phyloP scores from a whole-genome alignment of 768 basidiomycete species.

The Phaffia australis region DNA sequence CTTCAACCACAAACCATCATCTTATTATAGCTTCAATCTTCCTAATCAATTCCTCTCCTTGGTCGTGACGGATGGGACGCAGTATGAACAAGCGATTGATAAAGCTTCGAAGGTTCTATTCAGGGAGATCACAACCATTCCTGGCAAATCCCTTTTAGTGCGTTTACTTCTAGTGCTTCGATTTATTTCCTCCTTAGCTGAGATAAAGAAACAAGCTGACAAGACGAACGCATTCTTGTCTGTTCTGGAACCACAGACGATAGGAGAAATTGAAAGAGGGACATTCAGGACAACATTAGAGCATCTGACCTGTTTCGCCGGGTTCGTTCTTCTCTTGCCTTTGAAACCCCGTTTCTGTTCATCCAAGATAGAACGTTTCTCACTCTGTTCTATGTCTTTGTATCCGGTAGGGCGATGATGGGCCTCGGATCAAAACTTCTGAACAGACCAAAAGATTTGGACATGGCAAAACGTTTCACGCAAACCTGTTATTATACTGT shows the following conservation, averaged over 20 bases:
- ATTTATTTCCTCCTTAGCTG: background rate
- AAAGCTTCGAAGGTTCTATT: constrained; percentile 34
- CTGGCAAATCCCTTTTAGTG: constrained; percentile 29
- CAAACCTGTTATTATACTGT: constrained; percentile 36
- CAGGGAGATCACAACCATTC: constrained; percentile 34
- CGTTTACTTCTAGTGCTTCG: background rate
- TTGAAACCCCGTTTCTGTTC: background rate
- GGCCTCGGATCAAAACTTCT: constrained; percentile 40
- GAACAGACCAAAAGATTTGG: constrained; percentile 36
- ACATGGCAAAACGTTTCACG: constrained; percentile 31
- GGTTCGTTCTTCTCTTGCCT: constrained; percentile 31
- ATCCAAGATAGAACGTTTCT: background rate
- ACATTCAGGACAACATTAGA: constrained; percentile 7
- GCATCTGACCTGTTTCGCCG: constrained; percentile 22
- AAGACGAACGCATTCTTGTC: background rate
- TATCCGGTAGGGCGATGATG: constrained; percentile 42
- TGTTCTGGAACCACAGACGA: background rate
- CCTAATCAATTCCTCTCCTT: background rate
- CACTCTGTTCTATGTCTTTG: constrained; percentile 26
- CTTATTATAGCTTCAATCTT: background rate
- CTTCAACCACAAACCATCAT: too few species aligned
- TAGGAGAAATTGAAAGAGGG: constrained; percentile 18
- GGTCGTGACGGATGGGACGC: background rate
- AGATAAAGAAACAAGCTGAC: too few species aligned
- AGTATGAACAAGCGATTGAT: constrained; percentile 38